Percentiles rank a stretch among this genome's conserved stretches.
phyloP scores from a whole-genome alignment of 805 yeast genomes.

The Teunomyces lycoperdinae region DNA sequence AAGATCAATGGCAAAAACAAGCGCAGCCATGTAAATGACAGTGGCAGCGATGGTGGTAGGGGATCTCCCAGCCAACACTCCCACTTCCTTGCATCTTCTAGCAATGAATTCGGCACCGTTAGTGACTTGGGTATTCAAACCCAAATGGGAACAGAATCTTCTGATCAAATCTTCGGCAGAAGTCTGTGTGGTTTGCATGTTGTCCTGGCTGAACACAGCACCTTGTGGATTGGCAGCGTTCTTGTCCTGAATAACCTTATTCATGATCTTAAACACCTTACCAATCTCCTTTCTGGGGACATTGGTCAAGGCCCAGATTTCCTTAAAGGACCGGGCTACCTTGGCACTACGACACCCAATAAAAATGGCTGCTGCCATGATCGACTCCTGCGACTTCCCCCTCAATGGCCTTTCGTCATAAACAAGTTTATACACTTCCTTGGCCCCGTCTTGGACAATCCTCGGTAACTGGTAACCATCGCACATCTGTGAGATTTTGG shows the following conservation, averaged over 20 bases:
- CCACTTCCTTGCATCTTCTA: slow-evolving; percentile 81
- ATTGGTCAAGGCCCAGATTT: slow-evolving; percentile 90
- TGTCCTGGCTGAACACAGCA: slow-evolving; percentile 42
- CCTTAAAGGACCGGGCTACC: slow-evolving; percentile 93
- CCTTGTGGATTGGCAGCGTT: slow-evolving; percentile 48
- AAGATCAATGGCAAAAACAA: slow-evolving; percentile 77
- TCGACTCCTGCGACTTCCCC: slow-evolving; percentile 89
- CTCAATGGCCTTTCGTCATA: slow-evolving; percentile 81
- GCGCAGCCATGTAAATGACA: slow-evolving; percentile 88
- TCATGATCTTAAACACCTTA: slow-evolving; percentile 81
- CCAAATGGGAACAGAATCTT: slow-evolving; percentile 93
- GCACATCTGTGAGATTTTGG: slow-evolving; percentile 91
- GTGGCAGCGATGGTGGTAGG: slow-evolving; percentile 98
- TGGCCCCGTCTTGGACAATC: slow-evolving; percentile 96
- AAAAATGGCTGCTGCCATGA: slow-evolving; percentile 94
- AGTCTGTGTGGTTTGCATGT: slow-evolving; percentile 73
- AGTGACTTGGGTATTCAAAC: slow-evolving; percentile 77
- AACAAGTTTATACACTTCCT: slow-evolving; percentile 90
- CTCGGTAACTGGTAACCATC: slow-evolving; percentile 94
- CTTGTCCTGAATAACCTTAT: slow-evolving; percentile 53
- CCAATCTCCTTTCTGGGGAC: slow-evolving; percentile 96
- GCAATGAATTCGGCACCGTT: slow-evolving; percentile 94
- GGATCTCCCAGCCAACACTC: slow-evolving; percentile 92
- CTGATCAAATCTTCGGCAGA: slow-evolving; percentile 93
- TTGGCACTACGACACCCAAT: slow-evolving; percentile 93